Conservation (phyloP, 73 alveolate species). For the Paramecium sonneborni region DNA sequence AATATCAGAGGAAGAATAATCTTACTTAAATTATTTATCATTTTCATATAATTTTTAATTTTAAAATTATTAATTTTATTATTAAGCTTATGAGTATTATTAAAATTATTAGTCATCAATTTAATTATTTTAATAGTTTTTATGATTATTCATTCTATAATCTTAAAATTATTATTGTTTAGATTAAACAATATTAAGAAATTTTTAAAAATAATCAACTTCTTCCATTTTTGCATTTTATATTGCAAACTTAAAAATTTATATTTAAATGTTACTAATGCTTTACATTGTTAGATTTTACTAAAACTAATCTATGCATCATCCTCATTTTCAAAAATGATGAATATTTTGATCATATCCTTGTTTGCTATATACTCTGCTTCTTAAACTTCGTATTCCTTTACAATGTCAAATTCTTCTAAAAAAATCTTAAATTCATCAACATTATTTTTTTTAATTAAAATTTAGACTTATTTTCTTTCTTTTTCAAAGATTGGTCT, state of each 20-base stretch:
- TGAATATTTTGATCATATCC: neutral
- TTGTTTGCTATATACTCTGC: neutral
- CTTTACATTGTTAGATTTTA: neutral
- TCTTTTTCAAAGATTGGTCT: neutral
- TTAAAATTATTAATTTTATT: neutral
- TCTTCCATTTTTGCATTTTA: neutral
- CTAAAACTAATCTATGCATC: neutral
- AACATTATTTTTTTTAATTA: neutral
- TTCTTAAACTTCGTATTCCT: neutral
- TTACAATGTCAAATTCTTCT: neutral
- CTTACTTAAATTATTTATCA: neutral
- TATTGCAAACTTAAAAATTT: neutral
- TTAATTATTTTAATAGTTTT: neutral
- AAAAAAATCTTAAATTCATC: constrained; percentile 25
- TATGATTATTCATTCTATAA: neutral
- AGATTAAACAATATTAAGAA: neutral
- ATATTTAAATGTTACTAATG: neutral
- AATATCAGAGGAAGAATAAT: neutral
- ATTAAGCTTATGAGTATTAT: neutral
- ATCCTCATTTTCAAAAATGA: constrained; percentile 8
- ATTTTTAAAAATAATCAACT: neutral
- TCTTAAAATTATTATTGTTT: neutral
- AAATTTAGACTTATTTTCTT: constrained; percentile 31
- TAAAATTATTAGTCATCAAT: neutral
- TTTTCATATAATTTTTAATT: neutral